A percentile compares a stretch with the other conserved stretches of the same genome.
Conservation (phyloP, 139 green algal genomes). For the Parachlorella kessleri region DNA sequence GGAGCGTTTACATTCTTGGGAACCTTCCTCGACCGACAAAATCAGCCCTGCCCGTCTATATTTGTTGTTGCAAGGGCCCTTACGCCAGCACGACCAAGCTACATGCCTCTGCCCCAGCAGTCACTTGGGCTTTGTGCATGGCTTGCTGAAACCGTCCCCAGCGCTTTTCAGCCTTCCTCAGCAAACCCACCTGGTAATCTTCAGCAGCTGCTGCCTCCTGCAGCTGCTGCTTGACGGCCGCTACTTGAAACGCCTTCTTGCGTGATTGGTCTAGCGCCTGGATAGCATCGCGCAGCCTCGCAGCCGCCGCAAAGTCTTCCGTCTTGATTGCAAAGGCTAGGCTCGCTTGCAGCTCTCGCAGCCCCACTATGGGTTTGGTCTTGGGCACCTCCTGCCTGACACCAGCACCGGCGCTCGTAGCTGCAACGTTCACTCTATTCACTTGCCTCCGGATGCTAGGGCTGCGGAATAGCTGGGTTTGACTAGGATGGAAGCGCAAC, state of each 20-base stretch:
- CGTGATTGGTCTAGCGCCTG: neutral
- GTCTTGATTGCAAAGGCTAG: neutral
- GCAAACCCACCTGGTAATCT: neutral
- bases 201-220: neutral
- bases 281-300: neutral
- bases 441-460: too few species aligned
- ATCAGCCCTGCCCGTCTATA: too few species aligned
- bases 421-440: too few species aligned
- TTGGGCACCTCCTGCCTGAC: too few species aligned
- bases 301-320: neutral
- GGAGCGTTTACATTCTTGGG: too few species aligned
- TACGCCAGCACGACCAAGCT: neutral
- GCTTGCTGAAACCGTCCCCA: neutral
- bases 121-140: neutral
- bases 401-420: too few species aligned
- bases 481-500: too few species aligned
- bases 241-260: too few species aligned
- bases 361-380: too few species aligned
- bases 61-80: neutral
- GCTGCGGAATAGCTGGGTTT: too few species aligned
- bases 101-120: neutral
- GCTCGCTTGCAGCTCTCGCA: too few species aligned
- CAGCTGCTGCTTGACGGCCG: neutral
- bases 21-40: too few species aligned
- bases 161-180: neutral